Percentiles rank a stretch among this genome's conserved stretches.
phyloP scores from a whole-genome alignment of 495 filamentous ascomycete species.

The Aspergillus heteromorphus region DNA sequence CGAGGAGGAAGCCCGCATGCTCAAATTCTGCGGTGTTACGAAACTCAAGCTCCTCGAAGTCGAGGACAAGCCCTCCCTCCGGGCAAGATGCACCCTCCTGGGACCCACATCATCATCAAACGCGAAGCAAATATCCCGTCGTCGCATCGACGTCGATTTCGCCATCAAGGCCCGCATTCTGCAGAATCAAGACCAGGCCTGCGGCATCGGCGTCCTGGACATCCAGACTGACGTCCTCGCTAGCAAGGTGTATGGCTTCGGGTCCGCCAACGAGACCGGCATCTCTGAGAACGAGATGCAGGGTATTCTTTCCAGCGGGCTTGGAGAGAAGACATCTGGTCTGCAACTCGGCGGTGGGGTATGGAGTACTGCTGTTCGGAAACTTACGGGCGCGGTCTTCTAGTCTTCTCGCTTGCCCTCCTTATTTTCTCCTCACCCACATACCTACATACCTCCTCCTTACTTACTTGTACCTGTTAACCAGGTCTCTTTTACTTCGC shows the following conservation, averaged over 20 bases:
- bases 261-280: constrained; percentile 23
- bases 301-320: constrained; percentile 30
- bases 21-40: constrained; percentile 43
- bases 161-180: constrained; percentile 28
- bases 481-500: neutral
- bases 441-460: too few species aligned
- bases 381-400: constrained; percentile 31
- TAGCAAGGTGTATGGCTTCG: constrained; percentile 44
- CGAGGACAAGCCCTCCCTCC: constrained; percentile 26
- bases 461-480: neutral
- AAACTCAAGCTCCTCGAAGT: constrained; percentile 32
- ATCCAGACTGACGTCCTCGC: constrained; percentile 38
- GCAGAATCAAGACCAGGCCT: constrained; percentile 7
- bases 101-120: constrained; percentile 18
- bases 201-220: constrained; percentile 25
- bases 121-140: constrained; percentile 13
- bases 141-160: constrained; percentile 43
- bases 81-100: constrained; percentile 39
- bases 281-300: constrained; percentile 35
- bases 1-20: constrained; percentile 43
- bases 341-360: constrained; percentile 32
- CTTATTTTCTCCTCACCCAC: neutral
- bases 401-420: constrained; percentile 2
- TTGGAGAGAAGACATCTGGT: constrained; percentile 19
- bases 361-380: constrained; percentile 39